Percentiles rank a stretch among this genome's conserved stretches.
These are phyloP conservation scores for Trichosporon sp. DNA, from an alignment of 1,284 basidiomycete species.

Conservation along the genomic window DNA sequence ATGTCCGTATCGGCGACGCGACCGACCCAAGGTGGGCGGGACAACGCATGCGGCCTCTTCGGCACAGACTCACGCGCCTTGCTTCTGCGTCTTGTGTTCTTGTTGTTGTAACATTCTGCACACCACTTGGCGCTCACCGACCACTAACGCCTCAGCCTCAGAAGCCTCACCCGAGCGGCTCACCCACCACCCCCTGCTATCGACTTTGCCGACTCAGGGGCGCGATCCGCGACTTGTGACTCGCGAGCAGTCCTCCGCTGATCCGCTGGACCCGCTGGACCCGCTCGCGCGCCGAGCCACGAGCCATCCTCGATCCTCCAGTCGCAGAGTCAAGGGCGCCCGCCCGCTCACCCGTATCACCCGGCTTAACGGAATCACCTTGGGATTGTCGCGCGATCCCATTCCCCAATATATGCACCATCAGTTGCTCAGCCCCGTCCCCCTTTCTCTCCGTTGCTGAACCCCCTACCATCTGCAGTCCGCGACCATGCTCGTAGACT, in stretches of 20 bases:
- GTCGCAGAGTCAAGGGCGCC: not conserved
- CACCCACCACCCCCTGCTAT: not conserved
- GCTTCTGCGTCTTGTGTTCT: not conserved
- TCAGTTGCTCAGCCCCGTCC: not conserved
- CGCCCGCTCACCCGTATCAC: not conserved
- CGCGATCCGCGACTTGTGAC: not conserved
- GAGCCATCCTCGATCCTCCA: not conserved
- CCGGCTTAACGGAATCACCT: slow-evolving; percentile 3
- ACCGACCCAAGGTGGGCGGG: not conserved
- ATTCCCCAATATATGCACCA: not conserved
- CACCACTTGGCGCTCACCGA: not conserved
- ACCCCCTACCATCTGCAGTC: not conserved
- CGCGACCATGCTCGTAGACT: slow-evolving; percentile 6
- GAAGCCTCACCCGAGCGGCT: slow-evolving; percentile 2
- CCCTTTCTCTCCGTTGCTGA: not conserved
- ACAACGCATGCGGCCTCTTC: not conserved
- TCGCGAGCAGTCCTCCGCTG: not conserved
- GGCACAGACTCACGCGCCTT: not conserved
- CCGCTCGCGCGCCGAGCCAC: too few relatives aligned
- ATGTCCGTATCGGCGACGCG: slow-evolving; percentile 2
- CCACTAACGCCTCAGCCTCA: not conserved
- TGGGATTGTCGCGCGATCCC: not conserved
- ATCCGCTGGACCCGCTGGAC: not conserved
- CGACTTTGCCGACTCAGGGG: slow-evolving; percentile 1
- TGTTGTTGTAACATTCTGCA: not conserved